Conservation (phyloP, 2,329 filamentous ascomycete species). For the Penicillium thymicola region DNA sequence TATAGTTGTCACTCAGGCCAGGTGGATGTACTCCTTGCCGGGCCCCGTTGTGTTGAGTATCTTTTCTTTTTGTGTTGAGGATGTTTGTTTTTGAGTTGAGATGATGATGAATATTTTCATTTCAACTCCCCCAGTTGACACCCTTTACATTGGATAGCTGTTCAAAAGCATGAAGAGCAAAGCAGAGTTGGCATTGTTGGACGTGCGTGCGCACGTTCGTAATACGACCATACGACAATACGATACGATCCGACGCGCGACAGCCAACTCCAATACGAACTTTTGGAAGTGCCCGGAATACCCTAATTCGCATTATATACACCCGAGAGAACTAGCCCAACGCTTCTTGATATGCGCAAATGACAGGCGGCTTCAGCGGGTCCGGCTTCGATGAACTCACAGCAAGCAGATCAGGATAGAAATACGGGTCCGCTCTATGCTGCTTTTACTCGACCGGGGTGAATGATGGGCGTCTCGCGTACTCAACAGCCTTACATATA, state of each 20-base stretch:
- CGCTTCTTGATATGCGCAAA: not conserved
- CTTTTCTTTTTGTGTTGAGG: not conserved
- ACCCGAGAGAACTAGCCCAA: not conserved
- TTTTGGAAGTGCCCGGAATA: not conserved
- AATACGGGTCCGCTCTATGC: no score
- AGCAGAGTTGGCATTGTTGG: not conserved
- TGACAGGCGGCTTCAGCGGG: no score
- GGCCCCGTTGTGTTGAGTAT: not conserved
- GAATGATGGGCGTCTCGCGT: no score
- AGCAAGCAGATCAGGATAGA: not conserved
- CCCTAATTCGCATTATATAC: no score
- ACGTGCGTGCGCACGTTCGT: not conserved
- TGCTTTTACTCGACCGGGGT: no score
- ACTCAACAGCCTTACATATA: no score
- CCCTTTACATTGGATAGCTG: not conserved
- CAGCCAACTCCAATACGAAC: no score
- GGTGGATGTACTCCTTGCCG: not conserved
- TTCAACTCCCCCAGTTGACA: not conserved
- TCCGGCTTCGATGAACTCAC: not conserved
- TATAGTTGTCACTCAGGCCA: not conserved
- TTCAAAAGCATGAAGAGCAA: no score
- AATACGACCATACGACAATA: not conserved
- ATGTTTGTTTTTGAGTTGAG: not conserved
- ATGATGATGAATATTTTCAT: not conserved
- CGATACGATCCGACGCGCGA: not conserved